Evolutionary conservation across 306 rosid genomes (phyloP).

Genomic region (Corylus heterophylla): DNA sequence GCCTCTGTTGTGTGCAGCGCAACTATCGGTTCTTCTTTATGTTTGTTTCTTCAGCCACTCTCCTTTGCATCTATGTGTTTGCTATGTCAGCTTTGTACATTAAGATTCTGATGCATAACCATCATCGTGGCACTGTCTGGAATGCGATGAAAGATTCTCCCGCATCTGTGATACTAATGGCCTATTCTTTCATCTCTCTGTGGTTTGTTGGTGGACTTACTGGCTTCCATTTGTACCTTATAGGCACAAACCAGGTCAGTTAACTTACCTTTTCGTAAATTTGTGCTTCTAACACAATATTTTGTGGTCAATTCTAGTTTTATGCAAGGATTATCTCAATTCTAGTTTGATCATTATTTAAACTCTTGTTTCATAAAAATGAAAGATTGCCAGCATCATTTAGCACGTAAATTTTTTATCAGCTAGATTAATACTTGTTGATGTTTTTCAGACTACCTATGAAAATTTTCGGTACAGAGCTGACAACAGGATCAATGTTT

Average conservation of each 20-base stretch:
- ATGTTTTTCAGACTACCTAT: conserved; percentile 73
- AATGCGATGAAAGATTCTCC: conserved; percentile 91
- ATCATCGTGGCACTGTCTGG: conserved; percentile 65
- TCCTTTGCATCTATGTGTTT: conserved; percentile 85
- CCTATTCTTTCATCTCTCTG: conserved; percentile 72
- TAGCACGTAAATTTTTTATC: conserved; percentile 19
- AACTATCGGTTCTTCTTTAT: conserved; percentile 86
- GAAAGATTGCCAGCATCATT: conserved; percentile 1
- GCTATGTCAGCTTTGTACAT: conserved; percentile 79
- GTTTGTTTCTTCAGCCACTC: conserved; percentile 86
- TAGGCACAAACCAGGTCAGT: conserved; percentile 87
- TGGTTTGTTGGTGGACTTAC: conserved; percentile 98
- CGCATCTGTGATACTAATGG: conserved; percentile 79
- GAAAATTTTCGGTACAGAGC: conserved; percentile 86
- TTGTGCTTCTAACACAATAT: conserved; percentile 28
- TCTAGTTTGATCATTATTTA: background rate
- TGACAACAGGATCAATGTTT: conserved; percentile 71
- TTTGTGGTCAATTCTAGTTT: conserved; percentile 16
- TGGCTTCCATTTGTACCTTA: conserved; percentile 88
- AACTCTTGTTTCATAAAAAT: conserved; percentile 12
- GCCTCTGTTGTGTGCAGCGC: conserved; percentile 57
- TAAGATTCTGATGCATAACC: conserved; percentile 70
- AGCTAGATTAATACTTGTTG: conserved; percentile 4
- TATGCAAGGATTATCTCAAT: background rate
- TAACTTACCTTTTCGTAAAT: conserved; percentile 18